These are phyloP conservation scores for Cnidoscolus chayamansa DNA, from an alignment of 441 rosid species.

Conservation along the genomic window DNA sequence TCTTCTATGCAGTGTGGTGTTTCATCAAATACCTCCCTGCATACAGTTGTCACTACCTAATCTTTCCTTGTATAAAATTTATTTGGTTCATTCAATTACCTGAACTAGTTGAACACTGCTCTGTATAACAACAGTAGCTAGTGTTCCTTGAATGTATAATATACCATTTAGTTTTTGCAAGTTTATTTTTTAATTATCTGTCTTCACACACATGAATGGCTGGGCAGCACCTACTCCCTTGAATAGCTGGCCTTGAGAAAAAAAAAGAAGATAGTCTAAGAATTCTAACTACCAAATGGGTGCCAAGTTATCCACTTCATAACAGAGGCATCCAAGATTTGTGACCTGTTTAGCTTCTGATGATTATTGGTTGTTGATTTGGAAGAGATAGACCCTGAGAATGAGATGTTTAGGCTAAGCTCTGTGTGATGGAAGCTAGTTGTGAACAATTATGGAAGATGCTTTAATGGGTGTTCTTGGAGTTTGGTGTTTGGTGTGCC, in stretches of 20 bases:
- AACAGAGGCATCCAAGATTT: not conserved
- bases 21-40: too few relatives aligned
- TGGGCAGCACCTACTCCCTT: constrained; percentile 20
- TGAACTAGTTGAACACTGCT: too few relatives aligned
- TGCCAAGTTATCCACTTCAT: not conserved
- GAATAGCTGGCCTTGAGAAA: constrained; percentile 18
- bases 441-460: not conserved
- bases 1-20: too few relatives aligned
- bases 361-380: constrained; percentile 5
- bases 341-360: not conserved
- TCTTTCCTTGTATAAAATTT: too few relatives aligned
- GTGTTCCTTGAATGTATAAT: too few relatives aligned
- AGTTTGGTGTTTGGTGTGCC: not conserved
- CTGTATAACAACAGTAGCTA: too few relatives aligned
- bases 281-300: constrained; percentile 15
- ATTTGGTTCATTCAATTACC: too few relatives aligned
- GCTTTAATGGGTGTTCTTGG: not conserved
- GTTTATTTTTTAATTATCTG: too few relatives aligned
- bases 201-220: not conserved
- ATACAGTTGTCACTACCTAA: too few relatives aligned
- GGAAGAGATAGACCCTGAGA: not conserved
- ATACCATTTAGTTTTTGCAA: too few relatives aligned
- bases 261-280: not conserved
- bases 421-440: not conserved
- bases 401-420: not conserved